Conservation (phyloP, 2,329 filamentous ascomycete species). For the Coniochaeta sp. region DNA sequence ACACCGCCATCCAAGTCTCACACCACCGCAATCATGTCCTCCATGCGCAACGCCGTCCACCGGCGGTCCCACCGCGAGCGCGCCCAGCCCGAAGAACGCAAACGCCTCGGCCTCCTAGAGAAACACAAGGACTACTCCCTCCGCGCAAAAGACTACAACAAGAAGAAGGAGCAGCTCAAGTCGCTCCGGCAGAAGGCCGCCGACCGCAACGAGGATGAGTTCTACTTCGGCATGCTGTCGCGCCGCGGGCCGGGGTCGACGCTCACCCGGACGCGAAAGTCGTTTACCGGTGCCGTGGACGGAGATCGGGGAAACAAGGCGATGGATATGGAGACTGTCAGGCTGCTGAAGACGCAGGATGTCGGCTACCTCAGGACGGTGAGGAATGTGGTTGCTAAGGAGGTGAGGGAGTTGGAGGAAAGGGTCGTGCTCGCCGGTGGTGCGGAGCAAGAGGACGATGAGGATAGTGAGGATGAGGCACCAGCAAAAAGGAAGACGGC, state of each 20-base stretch:
- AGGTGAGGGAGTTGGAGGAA: slow-evolving; percentile 48
- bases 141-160: slow-evolving; percentile 58
- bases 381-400: slow-evolving; percentile 50
- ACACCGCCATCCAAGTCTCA: background rate
- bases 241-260: slow-evolving; percentile 46
- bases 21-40: slow-evolving; percentile 11
- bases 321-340: slow-evolving; percentile 48
- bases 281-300: slow-evolving; percentile 46
- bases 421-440: slow-evolving; percentile 37
- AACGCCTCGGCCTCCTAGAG: slow-evolving; percentile 85
- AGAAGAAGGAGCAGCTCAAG: slow-evolving; percentile 55
- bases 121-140: slow-evolving; percentile 81
- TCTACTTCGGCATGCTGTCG: slow-evolving; percentile 64
- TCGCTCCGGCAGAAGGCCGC: slow-evolving; percentile 52
- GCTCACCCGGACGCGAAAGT: slow-evolving; percentile 37
- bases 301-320: slow-evolving; percentile 50
- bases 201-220: slow-evolving; percentile 65
- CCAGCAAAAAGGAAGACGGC: background rate
- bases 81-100: slow-evolving; percentile 74
- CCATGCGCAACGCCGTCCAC: slow-evolving; percentile 18
- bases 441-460: slow-evolving; percentile 20
- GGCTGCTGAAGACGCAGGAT: slow-evolving; percentile 63
- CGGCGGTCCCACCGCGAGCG: slow-evolving; percentile 72
- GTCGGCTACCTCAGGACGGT: slow-evolving; percentile 56
- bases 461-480: slow-evolving; percentile 21